phyloP scores from a whole-genome alignment of 495 filamentous ascomycete genomes.

The Glarea lozoyensis region DNA sequence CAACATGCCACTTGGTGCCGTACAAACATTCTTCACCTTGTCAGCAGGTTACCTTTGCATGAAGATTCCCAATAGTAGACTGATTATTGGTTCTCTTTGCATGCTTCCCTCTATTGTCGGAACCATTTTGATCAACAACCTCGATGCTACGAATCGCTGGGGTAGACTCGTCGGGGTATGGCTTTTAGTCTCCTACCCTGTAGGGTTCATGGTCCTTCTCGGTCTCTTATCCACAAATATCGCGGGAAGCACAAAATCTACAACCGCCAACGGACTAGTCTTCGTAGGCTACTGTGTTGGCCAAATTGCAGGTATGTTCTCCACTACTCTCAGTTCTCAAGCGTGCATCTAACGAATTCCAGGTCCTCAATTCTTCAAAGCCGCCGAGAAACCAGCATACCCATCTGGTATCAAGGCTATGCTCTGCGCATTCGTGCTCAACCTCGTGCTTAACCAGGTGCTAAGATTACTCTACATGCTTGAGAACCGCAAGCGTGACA shows the following conservation, averaged over 20 bases:
- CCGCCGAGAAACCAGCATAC: conserved; percentile 13
- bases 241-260: conserved; percentile 3
- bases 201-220: conserved; percentile 22
- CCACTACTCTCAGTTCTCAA: too few relatives aligned
- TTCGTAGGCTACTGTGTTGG: conserved; percentile 8
- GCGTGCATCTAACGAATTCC: too few relatives aligned
- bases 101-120: conserved; percentile 31
- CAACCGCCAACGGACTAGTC: conserved; percentile 1
- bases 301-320: too few relatives aligned
- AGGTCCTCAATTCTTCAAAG: conserved; percentile 4
- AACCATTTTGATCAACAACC: conserved; percentile 25
- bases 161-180: conserved; percentile 5
- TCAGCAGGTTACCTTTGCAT: conserved; percentile 27
- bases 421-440: conserved; percentile 18
- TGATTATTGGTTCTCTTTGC: conserved; percentile 24
- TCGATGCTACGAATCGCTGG: conserved; percentile 11
- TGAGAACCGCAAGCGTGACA: conserved; percentile 20
- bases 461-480: conserved; percentile 16
- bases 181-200: conserved; percentile 20
- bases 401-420: conserved; percentile 17
- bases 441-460: conserved; percentile 16
- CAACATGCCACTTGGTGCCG: conserved; percentile 27
- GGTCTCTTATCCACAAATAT: conserved; percentile 18
- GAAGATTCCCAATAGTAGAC: conserved; percentile 32
- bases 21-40: conserved; percentile 22